phyloP scores from a whole-genome alignment of 139 green algal genomes.

The Marvania coccoides region DNA sequence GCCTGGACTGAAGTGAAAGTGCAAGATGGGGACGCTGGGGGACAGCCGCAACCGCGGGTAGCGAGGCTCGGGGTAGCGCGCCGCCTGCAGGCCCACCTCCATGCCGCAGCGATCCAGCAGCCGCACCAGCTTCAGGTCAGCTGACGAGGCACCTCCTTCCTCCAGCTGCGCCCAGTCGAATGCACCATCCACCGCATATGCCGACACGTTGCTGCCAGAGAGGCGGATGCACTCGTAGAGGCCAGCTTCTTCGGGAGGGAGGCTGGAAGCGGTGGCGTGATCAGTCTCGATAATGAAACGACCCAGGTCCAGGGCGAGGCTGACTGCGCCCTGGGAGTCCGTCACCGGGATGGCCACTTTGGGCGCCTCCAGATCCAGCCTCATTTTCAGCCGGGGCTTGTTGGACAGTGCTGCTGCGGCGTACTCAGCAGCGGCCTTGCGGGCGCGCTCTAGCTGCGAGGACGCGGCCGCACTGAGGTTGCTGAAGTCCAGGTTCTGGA shows the following conservation, averaged over 20 bases:
- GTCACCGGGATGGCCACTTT: constrained; percentile 62
- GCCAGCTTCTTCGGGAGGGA: constrained; percentile 53
- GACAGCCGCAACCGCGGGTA: constrained; percentile 36
- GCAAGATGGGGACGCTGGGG: constrained; percentile 42
- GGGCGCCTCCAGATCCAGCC: constrained; percentile 69
- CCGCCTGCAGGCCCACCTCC: constrained; percentile 27
- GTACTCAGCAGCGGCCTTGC: constrained; percentile 39
- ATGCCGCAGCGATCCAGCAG: constrained; percentile 51
- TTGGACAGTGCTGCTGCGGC: constrained; percentile 34
- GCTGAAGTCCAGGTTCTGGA: constrained; percentile 37
- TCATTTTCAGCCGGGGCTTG: constrained; percentile 45
- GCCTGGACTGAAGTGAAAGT: constrained; percentile 62
- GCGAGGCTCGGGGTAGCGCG: constrained; percentile 33
- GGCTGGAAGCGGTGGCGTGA: neutral
- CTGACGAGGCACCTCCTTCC: neutral
- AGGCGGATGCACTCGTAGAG: constrained; percentile 74
- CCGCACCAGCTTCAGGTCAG: constrained; percentile 24
- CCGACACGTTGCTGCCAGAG: constrained; percentile 41
- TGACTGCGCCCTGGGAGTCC: constrained; percentile 21
- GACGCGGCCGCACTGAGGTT: constrained; percentile 38
- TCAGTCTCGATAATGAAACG: constrained; percentile 54
- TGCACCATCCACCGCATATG: constrained; percentile 53
- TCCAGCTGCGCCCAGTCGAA: constrained; percentile 16
- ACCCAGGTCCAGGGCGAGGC: constrained; percentile 69
- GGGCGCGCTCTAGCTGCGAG: constrained; percentile 46